Evolutionary conservation across 2,329 filamentous ascomycete genomes (phyloP).

Genomic region (Cladosporium halotolerans): DNA sequence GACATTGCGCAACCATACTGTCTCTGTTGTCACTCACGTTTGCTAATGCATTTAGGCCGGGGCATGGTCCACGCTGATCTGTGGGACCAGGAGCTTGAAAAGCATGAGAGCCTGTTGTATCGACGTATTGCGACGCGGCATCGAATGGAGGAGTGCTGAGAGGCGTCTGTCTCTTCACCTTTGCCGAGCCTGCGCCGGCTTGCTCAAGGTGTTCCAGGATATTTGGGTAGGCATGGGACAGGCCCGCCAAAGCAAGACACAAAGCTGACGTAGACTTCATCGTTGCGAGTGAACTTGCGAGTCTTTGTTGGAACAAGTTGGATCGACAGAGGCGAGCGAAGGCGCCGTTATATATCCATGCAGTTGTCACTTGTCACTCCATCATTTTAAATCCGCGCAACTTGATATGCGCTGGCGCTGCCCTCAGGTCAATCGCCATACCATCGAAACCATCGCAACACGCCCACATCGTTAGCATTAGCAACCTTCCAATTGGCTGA

Average conservation of each 20-base stretch:
- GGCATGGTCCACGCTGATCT: constrained; percentile 30
- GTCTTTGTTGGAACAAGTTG: not conserved
- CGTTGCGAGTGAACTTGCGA: not conserved
- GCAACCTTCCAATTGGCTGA: not conserved
- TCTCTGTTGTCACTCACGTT: not conserved
- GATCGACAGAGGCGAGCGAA: not conserved
- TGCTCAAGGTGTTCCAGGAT: constrained; percentile 15
- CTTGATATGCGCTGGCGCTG: not conserved
- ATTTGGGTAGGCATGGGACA: constrained; percentile 16
- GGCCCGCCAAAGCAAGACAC: constrained; percentile 13
- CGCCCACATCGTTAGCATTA: not conserved
- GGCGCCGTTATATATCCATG: not conserved
- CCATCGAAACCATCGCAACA: not conserved
- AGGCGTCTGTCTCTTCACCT: not conserved
- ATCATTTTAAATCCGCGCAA: not conserved
- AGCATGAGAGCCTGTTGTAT: constrained; percentile 18
- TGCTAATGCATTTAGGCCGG: constrained; percentile 26
- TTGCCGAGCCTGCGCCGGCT: not conserved
- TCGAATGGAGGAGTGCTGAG: constrained; percentile 21
- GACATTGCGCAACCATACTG: no score
- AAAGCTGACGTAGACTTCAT: constrained; percentile 14
- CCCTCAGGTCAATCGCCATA: not conserved
- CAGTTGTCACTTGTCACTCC: not conserved
- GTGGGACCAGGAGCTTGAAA: constrained; percentile 22
- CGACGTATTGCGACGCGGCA: constrained; percentile 24